Evolutionary conservation across 768 basidiomycete species (phyloP).

Genomic region (Amanita subjunquillea): DNA sequence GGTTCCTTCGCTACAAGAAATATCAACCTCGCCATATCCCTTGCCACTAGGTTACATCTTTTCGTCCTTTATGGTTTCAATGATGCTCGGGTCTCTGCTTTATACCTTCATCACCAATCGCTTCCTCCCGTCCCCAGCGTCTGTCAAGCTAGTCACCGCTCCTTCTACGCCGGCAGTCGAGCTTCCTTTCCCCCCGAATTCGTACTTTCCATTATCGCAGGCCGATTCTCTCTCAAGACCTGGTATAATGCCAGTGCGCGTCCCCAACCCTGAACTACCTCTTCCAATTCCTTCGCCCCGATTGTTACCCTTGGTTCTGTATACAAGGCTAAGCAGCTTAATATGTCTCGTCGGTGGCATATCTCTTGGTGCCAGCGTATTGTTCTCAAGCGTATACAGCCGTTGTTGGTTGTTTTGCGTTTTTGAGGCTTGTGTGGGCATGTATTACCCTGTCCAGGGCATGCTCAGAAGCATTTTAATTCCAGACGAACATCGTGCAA

Average conservation of each 20-base stretch:
- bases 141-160: not conserved
- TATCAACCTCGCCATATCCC: slow-evolving; percentile 22
- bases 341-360: slow-evolving; percentile 52
- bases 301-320: slow-evolving; percentile 30
- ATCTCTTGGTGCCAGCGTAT: slow-evolving; percentile 40
- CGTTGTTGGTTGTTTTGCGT: slow-evolving; percentile 68
- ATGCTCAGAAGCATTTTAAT: slow-evolving; percentile 61
- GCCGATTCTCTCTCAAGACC: not conserved
- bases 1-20: slow-evolving; percentile 69
- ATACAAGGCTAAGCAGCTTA: slow-evolving; percentile 56
- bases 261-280: slow-evolving; percentile 5
- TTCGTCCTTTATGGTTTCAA: slow-evolving; percentile 71
- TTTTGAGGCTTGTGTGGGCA: slow-evolving; percentile 69
- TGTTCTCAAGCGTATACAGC: slow-evolving; percentile 29
- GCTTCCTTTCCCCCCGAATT: not conserved
- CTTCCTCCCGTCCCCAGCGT: slow-evolving; percentile 9
- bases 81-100: slow-evolving; percentile 70
- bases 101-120: slow-evolving; percentile 44
- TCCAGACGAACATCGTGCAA: slow-evolving; percentile 64
- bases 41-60: slow-evolving; percentile 76
- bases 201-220: not conserved
- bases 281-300: slow-evolving; percentile 23
- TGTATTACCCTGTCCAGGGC: slow-evolving; percentile 74
- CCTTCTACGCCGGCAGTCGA: not conserved
- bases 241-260: not conserved